Evolutionary conservation across 768 basidiomycete genomes (phyloP).

Genomic region (Phylloporus arenicola): DNA sequence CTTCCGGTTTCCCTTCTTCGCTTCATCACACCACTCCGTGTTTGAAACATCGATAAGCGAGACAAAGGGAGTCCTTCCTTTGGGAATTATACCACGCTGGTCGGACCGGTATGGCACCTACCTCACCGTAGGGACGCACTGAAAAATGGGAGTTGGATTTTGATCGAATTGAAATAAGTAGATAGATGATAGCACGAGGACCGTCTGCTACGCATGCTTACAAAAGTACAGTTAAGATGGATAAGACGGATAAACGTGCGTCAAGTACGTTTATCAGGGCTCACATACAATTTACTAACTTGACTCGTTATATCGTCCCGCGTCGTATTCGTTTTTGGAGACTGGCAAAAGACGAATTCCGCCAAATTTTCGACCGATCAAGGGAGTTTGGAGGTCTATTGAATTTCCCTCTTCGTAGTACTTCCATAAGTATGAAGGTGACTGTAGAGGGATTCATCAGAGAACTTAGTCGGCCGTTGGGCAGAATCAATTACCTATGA

Average conservation of each 20-base stretch:
- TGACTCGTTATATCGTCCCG: constrained; percentile 21
- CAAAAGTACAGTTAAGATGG: constrained; percentile 1
- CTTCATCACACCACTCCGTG: not conserved
- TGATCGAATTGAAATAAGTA: not conserved
- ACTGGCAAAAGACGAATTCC: constrained; percentile 23
- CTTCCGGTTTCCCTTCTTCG: not conserved
- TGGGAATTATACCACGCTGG: constrained; percentile 4
- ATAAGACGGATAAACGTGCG: constrained; percentile 1
- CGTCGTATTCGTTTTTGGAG: constrained; percentile 30
- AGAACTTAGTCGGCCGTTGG: not conserved
- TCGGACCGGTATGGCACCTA: not conserved
- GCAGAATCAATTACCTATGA: constrained; percentile 36
- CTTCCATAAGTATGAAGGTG: constrained; percentile 61
- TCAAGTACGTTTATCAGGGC: not conserved
- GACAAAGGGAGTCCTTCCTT: constrained; percentile 20
- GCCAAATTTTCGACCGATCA: constrained; percentile 46
- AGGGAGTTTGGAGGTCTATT: constrained; percentile 43
- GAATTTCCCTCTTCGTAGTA: constrained; percentile 56
- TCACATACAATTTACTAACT: not conserved
- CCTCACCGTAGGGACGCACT: not conserved
- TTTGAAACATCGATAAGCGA: not conserved
- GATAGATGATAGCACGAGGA: constrained; percentile 2
- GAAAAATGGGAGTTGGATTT: not conserved
- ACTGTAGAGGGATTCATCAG: constrained; percentile 33
- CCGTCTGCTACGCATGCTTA: not conserved